Conservation (phyloP, 257 asterid species). For the Handroanthus guayacan region DNA sequence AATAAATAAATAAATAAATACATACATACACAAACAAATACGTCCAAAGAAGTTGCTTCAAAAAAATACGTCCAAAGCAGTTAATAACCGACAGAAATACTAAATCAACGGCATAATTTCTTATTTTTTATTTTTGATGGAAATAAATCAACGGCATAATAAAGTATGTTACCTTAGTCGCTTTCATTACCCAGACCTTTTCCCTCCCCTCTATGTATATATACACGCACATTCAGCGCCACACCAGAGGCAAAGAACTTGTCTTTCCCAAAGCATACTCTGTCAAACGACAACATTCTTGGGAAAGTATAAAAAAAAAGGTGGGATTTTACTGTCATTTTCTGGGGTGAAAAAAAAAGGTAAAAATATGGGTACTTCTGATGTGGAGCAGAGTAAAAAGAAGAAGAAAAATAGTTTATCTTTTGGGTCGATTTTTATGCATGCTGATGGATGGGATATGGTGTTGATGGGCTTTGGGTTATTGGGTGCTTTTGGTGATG, state of each 20-base stretch:
- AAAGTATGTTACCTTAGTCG: slow-evolving; percentile 10
- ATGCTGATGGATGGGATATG: slow-evolving; percentile 63
- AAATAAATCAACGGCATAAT: background rate
- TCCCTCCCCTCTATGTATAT: slow-evolving; percentile 14
- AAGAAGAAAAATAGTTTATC: slow-evolving; percentile 37
- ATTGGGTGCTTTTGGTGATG: slow-evolving; percentile 73
- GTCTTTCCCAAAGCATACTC: slow-evolving; percentile 8
- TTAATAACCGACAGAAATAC: too few relatives aligned
- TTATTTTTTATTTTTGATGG: too few relatives aligned
- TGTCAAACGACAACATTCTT: background rate
- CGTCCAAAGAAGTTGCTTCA: too few relatives aligned
- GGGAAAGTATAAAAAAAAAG: background rate
- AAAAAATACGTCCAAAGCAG: too few relatives aligned
- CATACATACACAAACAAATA: too few relatives aligned
- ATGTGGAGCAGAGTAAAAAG: slow-evolving; percentile 35
- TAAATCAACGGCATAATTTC: too few relatives aligned
- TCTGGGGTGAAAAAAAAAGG: background rate
- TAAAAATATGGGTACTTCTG: slow-evolving; percentile 29
- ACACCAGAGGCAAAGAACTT: slow-evolving; percentile 14
- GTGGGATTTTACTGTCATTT: slow-evolving; percentile 5
- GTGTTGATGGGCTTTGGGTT: slow-evolving; percentile 71
- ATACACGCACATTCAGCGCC: slow-evolving; percentile 9
- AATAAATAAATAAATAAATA: too few relatives aligned
- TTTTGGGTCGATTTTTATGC: slow-evolving; percentile 67
- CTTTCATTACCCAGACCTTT: slow-evolving; percentile 10